phyloP scores from a whole-genome alignment of 2,329 filamentous ascomycete species.

The Juglanconis juglandina region DNA sequence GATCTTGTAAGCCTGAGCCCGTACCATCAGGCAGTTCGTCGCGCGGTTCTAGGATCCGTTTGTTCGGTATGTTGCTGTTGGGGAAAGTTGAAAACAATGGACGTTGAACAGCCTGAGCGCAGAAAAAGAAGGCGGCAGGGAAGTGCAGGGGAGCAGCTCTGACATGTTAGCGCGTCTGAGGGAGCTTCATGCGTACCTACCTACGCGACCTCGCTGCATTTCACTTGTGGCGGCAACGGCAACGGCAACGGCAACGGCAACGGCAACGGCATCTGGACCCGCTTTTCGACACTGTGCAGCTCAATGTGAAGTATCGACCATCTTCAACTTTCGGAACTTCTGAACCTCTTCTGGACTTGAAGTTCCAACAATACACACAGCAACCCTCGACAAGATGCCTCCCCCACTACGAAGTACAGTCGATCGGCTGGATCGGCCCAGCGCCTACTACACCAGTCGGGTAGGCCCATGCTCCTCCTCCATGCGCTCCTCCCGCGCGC shows the following conservation, averaged over 20 bases:
- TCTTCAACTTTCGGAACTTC: neutral
- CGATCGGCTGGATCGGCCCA: conserved; percentile 88
- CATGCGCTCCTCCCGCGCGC: neutral
- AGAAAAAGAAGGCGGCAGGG: conserved; percentile 9
- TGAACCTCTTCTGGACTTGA: no score
- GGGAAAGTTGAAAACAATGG: neutral
- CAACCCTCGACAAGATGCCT: conserved; percentile 37
- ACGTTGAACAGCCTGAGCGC: neutral
- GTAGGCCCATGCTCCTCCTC: conserved; percentile 45
- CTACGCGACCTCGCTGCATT: neutral
- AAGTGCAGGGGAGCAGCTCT: conserved; percentile 3
- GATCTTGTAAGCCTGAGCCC: neutral
- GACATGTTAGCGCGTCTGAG: conserved; percentile 18
- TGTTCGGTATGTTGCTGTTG: neutral
- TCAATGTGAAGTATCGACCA: neutral
- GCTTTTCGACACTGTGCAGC: neutral
- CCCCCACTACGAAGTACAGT: conserved; percentile 64
- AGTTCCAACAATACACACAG: neutral
- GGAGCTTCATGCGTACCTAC: conserved; percentile 6
- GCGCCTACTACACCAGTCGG: conserved; percentile 84
- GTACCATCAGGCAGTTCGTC: conserved; percentile 2
- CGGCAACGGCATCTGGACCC: neutral
- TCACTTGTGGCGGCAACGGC: no score
- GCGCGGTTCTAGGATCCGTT: neutral
- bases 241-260: no score